A percentile compares a stretch with the other conserved stretches of the same genome.
Conservation (phyloP, 106 monocot genomes). For the Cymbidium sinense region DNA sequence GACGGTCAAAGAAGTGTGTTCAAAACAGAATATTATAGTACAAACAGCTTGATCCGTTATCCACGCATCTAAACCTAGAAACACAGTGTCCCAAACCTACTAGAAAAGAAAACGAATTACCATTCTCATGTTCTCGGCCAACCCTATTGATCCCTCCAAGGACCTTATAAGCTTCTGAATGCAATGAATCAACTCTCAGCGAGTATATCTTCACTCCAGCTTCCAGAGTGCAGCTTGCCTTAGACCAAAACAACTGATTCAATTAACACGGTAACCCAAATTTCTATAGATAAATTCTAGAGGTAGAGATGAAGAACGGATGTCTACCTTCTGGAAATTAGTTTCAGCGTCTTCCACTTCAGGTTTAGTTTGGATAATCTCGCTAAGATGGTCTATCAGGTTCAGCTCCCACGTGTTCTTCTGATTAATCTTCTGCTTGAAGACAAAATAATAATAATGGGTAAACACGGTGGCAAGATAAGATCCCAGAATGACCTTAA, state of each 20-base stretch:
- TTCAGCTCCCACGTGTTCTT: conserved; percentile 98
- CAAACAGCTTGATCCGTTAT: too few species aligned
- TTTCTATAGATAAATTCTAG: background rate
- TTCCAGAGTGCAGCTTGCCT: conserved; percentile 98
- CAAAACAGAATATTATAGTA: too few species aligned
- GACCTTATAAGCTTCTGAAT: conserved; percentile 95
- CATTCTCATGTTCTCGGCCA: conserved; percentile 62
- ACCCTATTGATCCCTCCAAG: conserved; percentile 93
- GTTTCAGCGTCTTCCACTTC: conserved; percentile 78
- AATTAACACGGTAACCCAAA: background rate
- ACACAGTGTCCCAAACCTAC: background rate
- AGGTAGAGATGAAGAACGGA: background rate
- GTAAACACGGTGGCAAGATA: background rate
- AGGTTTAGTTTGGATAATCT: conserved; percentile 54
- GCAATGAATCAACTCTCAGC: conserved; percentile 84
- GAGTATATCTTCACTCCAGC: conserved; percentile 99
- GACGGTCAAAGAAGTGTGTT: too few species aligned
- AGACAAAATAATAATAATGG: conserved; percentile 4
- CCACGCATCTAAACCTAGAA: background rate
- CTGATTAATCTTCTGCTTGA: conserved; percentile 92
- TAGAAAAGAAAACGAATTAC: conserved; percentile 12
- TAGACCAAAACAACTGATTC: conserved; percentile 8
- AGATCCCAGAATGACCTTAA: background rate
- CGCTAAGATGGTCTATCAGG: conserved; percentile 93
- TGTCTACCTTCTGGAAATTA: conserved; percentile 88